Evolutionary conservation across 2,329 filamentous ascomycete species (phyloP), one percentile per base, ranked within the genome.

Genomic region (Aschersonia sp.): DNA sequence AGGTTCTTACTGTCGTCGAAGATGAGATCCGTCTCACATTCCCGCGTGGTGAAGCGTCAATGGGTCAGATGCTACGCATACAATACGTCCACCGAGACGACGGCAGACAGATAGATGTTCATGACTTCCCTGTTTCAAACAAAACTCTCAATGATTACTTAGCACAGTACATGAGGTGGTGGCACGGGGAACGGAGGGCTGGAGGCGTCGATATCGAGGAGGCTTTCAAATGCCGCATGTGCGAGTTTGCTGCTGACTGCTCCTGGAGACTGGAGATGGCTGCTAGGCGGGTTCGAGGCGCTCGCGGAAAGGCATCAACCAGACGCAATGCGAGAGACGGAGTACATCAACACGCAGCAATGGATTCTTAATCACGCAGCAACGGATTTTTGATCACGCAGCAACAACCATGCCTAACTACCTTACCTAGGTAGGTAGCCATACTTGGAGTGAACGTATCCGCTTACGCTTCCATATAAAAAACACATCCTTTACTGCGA

Each of bases 211-310:
- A 78, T 5, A 74, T 94, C 5, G 82, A 89, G 57, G 89, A 96
- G 55, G 85, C 87, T 0, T 94, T 84, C 65, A 97, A 96, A 62
- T 97, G 91, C 61, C 70, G 79, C 28, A 78, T 74, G 30, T 97
- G 91, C 59, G 88, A 94, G 54, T 96, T 96, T 62, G 78, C 74
- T 0, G 81, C 86, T 2, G 72, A 70, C 2, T 97, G 91, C 61
- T 73, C 75, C 9, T 97, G 91, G 91, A 72, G 89, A 40, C 71
- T 75, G 55, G 71, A 72, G 9, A 82, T 85, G 63, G 78, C 89
- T 48, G 73, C 78, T 51, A 78, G 44, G 10, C 43, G 40, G 1
- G 30, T 50, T 30, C 40, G 43, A 30, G 45, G 47, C 29, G 48
- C 50, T 9, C 32, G 12, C 7, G 30, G 38, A 35, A 38, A 10